These are phyloP conservation scores for Aspergillus sp. DNA, from an alignment of 2,329 filamentous ascomycete species.

Conservation along the genomic window DNA sequence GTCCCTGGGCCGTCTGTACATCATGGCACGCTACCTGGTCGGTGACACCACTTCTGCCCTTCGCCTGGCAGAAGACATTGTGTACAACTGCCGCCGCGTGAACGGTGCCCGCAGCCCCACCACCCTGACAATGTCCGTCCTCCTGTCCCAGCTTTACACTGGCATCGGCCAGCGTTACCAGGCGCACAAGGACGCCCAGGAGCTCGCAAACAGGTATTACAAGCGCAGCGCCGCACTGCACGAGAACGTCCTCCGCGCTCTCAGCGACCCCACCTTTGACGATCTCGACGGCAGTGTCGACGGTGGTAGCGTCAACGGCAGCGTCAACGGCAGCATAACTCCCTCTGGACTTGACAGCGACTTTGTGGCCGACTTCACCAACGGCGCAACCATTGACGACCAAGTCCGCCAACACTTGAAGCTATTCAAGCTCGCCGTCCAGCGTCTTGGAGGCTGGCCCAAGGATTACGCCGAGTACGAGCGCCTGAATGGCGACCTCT, in stretches of 20 bases:
- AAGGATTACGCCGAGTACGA: slow-evolving; percentile 52
- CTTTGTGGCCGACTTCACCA: neutral
- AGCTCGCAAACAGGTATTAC: slow-evolving; percentile 40
- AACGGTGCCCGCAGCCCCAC: slow-evolving; percentile 48
- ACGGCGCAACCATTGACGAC: slow-evolving; percentile 16
- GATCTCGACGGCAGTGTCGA: slow-evolving; percentile 14
- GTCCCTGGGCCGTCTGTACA: slow-evolving; percentile 50
- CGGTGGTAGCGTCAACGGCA: neutral
- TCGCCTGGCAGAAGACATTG: slow-evolving; percentile 53
- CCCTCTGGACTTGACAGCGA: slow-evolving; percentile 9
- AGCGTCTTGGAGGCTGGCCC: slow-evolving; percentile 44
- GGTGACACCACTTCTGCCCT: slow-evolving; percentile 47
- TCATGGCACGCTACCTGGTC: slow-evolving; percentile 51
- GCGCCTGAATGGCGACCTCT: slow-evolving; percentile 47
- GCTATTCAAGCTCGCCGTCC: slow-evolving; percentile 40
- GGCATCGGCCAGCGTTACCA: slow-evolving; percentile 37
- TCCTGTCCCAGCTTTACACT: slow-evolving; percentile 53
- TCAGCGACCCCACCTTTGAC: slow-evolving; percentile 33
- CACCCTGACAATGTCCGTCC: slow-evolving; percentile 50
- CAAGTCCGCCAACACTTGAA: slow-evolving; percentile 38
- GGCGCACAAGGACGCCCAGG: slow-evolving; percentile 28
- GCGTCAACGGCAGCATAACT: slow-evolving; percentile 13
- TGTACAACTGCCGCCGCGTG: slow-evolving; percentile 56
- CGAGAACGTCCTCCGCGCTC: slow-evolving; percentile 38
- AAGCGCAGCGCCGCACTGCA: slow-evolving; percentile 38